Base-by-base conservation (phyloP, 1,139 yeast genomes). In the Blastobotrys illinoisensis region DNA sequence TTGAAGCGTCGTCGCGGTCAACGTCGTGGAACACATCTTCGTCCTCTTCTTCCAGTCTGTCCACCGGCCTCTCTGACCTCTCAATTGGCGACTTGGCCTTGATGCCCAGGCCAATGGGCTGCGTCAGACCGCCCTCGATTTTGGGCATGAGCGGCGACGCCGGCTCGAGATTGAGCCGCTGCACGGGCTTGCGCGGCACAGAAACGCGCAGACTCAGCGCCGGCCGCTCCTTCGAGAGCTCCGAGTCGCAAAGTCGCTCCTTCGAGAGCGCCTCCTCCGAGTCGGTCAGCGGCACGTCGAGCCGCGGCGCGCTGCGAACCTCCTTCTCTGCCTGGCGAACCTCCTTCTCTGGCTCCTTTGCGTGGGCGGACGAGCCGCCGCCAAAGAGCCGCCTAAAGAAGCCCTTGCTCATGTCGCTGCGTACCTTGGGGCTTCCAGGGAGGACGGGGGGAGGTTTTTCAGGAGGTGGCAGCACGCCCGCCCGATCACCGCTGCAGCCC, bases 101-200 rank as follows among this genome's bases (percentile, higher is more conserved):
- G 9, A 54, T 14, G 6, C 58, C 57, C 13, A 48, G 50, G 19
- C 58, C 57, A 21, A 47, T 51, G 5, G 52, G 56, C 9, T 36
- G 9, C 16, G 44, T 46, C 7, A 47, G 44, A 24, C 36, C 32
- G 6, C 28, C 26, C 13, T 48, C 28, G 6, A 16, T 19, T 20
- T 23, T 44, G 11, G 58, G 52, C 47, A 46, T 16, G 19, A 56
- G 52, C 19, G 58, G 58, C 16, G 58, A 55, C 18, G 50, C 45
- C 19, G 58, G 58, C 46, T 55, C 58, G 18, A 55, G 24, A 4
- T 55, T 45, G 20, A 55, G 51, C 32, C 58, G 26, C 11, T 53
- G 58, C 4, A 55, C 53, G 1, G 58, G 58, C 28, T 49, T 52
- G 21, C 58, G 13, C 2, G 58, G 54, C 16, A 55, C 56, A 9